phyloP scores from a whole-genome alignment of 352 stramenopile species.

The Phytophthora crassamura region DNA sequence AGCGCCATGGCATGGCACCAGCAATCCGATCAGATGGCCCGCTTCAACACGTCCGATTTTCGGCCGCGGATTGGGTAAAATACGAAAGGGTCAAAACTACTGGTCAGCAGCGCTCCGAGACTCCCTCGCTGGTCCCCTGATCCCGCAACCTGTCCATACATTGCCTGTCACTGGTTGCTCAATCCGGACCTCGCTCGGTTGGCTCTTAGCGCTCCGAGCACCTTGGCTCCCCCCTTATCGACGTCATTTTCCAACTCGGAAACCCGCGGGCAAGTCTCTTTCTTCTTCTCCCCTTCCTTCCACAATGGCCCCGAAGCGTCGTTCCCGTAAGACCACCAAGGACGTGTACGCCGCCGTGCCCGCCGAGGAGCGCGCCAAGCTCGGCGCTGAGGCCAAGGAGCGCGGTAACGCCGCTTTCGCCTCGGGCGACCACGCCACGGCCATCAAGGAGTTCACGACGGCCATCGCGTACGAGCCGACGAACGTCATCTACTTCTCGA shows the following conservation, averaged over 20 bases:
- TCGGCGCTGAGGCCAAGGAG: conserved; percentile 87
- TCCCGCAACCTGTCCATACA: conserved; percentile 7
- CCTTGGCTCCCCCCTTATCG: conserved; percentile 2
- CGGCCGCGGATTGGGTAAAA: too few species aligned
- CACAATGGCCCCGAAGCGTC: conserved; percentile 84
- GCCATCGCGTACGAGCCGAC: conserved; percentile 87
- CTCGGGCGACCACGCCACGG: conserved; percentile 74
- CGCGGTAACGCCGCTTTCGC: conserved; percentile 85
- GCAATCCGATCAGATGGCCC: neutral
- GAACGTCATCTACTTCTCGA: conserved; percentile 91
- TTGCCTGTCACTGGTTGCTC: conserved; percentile 8
- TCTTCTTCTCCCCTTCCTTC: conserved; percentile 8
- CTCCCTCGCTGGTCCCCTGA: conserved; percentile 13
- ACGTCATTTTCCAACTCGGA: conserved; percentile 63
- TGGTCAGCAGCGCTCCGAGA: conserved; percentile 38
- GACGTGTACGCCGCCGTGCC: conserved; percentile 75
- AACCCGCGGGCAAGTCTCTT: conserved; percentile 35
- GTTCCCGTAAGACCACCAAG: conserved; percentile 85
- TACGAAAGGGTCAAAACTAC: conserved; percentile 48
- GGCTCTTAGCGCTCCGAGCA: conserved; percentile 34
- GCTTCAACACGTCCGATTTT: too few species aligned
- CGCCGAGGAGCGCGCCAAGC: conserved; percentile 70
- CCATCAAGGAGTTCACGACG: conserved; percentile 90
- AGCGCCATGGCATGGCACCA: too few species aligned
- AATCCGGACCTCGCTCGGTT: conserved; percentile 32